A percentile compares a stretch with the other conserved stretches of the same genome.
Conservation (phyloP, 164 flowering plant genomes). For the Kingdonia uniflora region DNA sequence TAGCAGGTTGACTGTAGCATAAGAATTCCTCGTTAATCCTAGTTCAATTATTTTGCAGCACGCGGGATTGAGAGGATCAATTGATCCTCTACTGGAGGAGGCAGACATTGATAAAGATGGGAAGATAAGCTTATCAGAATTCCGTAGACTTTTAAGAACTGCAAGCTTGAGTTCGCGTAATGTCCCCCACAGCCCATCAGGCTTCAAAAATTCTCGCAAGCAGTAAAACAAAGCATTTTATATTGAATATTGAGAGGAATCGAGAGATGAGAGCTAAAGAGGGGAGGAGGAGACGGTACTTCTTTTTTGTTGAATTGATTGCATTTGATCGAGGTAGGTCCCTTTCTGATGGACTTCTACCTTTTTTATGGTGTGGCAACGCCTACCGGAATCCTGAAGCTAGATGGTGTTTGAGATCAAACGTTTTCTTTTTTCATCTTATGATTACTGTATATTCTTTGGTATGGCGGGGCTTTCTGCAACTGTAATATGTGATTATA, state of each 20-base stretch:
- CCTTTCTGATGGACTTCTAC: background rate
- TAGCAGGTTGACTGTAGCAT: background rate
- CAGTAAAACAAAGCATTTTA: constrained; percentile 11
- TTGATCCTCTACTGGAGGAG: constrained; percentile 88
- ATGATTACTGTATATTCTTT: background rate
- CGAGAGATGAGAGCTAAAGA: too few species aligned
- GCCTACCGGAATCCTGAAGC: background rate
- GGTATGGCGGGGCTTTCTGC: background rate
- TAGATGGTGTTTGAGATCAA: background rate
- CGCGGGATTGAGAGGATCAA: constrained; percentile 79
- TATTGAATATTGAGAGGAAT: background rate
- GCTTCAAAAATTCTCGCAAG: constrained; percentile 22
- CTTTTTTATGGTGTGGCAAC: background rate
- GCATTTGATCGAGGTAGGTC: background rate
- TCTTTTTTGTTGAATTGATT: too few species aligned
- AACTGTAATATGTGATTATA: background rate
- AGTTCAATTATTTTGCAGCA: constrained; percentile 32
- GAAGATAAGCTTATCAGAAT: constrained; percentile 76
- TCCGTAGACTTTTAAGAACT: constrained; percentile 80
- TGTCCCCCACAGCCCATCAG: constrained; percentile 34
- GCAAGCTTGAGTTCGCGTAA: constrained; percentile 70
- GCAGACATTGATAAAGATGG: constrained; percentile 98
- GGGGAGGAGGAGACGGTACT: background rate
- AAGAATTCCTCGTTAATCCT: background rate
- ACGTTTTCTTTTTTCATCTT: background rate